Evolutionary conservation across 495 filamentous ascomycete genomes (phyloP).

Genomic region (Penicillium subrubescens): DNA sequence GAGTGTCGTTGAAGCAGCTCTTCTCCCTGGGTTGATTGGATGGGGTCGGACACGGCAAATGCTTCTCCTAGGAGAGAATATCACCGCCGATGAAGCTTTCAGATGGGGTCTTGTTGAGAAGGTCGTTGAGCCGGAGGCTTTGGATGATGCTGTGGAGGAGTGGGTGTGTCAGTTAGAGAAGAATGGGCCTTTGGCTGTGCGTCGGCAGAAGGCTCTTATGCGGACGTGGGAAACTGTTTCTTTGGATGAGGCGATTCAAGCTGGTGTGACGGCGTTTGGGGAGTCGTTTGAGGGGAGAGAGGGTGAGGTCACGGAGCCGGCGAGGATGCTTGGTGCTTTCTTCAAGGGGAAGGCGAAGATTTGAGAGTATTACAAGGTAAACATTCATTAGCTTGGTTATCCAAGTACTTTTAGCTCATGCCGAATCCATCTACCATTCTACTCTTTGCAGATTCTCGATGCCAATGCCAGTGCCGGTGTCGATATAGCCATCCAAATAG

Average conservation of each 20-base stretch:
- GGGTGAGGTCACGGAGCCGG: constrained; percentile 16
- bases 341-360: constrained; percentile 12
- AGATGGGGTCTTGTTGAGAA: constrained; percentile 30
- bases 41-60: constrained; percentile 30
- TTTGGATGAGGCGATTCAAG: constrained; percentile 20
- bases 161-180: constrained; percentile 27
- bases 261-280: constrained; percentile 25
- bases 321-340: constrained; percentile 26
- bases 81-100: constrained; percentile 25
- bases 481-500: background rate
- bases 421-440: background rate
- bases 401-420: constrained; percentile 4
- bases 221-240: constrained; percentile 26
- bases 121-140: constrained; percentile 19
- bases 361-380: background rate
- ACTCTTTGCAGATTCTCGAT: background rate
- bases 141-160: constrained; percentile 29
- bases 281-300: constrained; percentile 19
- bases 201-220: constrained; percentile 29
- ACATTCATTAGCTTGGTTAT: background rate
- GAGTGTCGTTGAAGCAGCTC: constrained; percentile 30
- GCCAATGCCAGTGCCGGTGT: background rate
- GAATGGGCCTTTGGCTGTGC: constrained; percentile 27
- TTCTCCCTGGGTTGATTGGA: constrained; percentile 26
- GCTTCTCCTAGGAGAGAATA: constrained; percentile 28